Conservation (phyloP, 257 asterid species). For the Salvia miltiorrhiza region DNA sequence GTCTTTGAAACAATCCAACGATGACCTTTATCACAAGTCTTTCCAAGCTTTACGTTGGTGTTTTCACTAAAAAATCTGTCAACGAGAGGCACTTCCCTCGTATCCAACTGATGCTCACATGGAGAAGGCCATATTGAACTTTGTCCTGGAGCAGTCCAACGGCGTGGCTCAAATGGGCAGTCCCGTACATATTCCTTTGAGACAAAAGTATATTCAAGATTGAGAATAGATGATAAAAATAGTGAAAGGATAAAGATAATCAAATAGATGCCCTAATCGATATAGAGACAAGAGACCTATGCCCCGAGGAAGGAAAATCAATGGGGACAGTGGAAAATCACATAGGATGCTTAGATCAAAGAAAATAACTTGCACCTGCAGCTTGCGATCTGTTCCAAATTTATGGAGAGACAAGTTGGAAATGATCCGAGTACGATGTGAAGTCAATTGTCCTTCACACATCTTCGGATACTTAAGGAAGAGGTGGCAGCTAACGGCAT, state of each 20-base stretch:
- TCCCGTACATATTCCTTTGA: constrained; percentile 69
- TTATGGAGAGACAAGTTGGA: constrained; percentile 68
- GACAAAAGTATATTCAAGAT: too few relatives aligned
- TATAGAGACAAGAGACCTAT: background rate
- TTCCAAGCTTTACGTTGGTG: constrained; percentile 54
- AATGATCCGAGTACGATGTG: constrained; percentile 46
- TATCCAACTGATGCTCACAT: constrained; percentile 65
- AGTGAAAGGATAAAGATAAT: too few relatives aligned
- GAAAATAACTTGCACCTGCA: too few relatives aligned
- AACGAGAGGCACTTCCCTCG: constrained; percentile 67
- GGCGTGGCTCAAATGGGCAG: constrained; percentile 73
- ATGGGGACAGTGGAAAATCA: background rate
- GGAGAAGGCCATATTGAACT: constrained; percentile 61
- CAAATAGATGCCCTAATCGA: background rate
- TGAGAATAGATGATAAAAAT: too few relatives aligned
- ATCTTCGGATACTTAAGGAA: constrained; percentile 71
- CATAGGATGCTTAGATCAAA: too few relatives aligned
- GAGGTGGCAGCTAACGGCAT: constrained; percentile 69
- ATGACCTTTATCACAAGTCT: constrained; percentile 82
- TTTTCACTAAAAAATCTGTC: constrained; percentile 51
- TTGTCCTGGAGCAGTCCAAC: constrained; percentile 97
- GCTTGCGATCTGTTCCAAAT: constrained; percentile 56
- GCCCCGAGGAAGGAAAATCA: background rate
- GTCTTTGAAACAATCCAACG: constrained; percentile 94
- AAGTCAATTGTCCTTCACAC: constrained; percentile 71